phyloP scores from a whole-genome alignment of 495 filamentous ascomycete genomes.

The Talaromyces stipitatus region DNA sequence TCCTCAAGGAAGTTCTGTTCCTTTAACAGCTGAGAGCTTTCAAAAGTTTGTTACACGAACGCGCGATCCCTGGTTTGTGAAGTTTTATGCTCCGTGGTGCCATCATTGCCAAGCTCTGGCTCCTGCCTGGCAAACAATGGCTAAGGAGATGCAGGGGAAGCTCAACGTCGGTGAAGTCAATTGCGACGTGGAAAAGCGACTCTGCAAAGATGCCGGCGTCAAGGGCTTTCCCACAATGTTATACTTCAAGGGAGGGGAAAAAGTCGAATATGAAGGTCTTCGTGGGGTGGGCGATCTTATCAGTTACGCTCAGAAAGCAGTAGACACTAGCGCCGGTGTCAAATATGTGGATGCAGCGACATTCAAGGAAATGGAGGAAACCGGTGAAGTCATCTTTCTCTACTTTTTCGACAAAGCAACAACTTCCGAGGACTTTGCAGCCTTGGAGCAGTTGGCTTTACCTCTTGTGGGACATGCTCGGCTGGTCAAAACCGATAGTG shows the following conservation, averaged over 20 bases:
- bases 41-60: conserved; percentile 78
- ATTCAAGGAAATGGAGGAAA: conserved; percentile 83
- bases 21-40: conserved; percentile 79
- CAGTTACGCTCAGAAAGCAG: conserved; percentile 76
- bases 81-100: conserved; percentile 98
- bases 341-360: conserved; percentile 66
- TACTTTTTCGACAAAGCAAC: conserved; percentile 98
- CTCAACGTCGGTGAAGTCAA: conserved; percentile 96
- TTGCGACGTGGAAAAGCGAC: conserved; percentile 71
- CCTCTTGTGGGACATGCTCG: conserved; percentile 85
- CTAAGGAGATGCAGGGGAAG: conserved; percentile 75
- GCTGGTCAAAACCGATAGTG: conserved; percentile 79
- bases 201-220: conserved; percentile 84
- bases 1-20: conserved; percentile 60
- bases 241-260: conserved; percentile 88
- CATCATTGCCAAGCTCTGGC: conserved; percentile 88
- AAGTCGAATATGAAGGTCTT: conserved; percentile 87
- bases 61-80: conserved; percentile 93
- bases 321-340: conserved; percentile 68
- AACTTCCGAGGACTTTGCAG: conserved; percentile 81
- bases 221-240: conserved; percentile 79
- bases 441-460: conserved; percentile 76
- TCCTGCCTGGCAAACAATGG: conserved; percentile 83
- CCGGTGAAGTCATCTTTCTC: conserved; percentile 88
- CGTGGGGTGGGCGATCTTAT: conserved; percentile 89